phyloP scores from a whole-genome alignment of 2,329 filamentous ascomycete genomes.

The Fusarium buharicum region DNA sequence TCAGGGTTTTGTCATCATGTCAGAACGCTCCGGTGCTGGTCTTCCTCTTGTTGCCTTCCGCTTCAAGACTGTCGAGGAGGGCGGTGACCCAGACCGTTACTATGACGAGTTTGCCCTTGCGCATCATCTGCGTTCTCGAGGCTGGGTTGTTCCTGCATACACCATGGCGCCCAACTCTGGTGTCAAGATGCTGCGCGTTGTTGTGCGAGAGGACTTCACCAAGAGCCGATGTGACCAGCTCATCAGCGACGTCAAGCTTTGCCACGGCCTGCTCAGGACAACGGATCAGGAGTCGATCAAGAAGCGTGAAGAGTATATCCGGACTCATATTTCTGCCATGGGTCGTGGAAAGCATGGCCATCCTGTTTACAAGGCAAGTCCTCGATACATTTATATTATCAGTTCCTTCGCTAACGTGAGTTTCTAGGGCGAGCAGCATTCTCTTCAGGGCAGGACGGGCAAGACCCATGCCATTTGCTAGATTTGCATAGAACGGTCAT shows the following conservation, averaged over 20 bases:
- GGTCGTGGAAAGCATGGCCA: conserved; percentile 65
- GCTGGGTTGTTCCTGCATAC: conserved; percentile 95
- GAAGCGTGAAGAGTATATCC: conserved; percentile 74
- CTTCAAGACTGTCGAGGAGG: conserved; percentile 66
- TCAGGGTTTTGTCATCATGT: conserved; percentile 89
- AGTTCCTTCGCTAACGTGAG: conserved; percentile 2
- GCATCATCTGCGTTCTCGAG: conserved; percentile 84
- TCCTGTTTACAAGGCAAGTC: conserved; percentile 58
- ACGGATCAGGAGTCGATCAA: conserved; percentile 79
- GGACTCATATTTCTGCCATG: conserved; percentile 63
- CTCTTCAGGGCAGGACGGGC: conserved; percentile 86
- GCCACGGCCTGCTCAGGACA: conserved; percentile 73
- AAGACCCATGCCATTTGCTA: conserved; percentile 92
- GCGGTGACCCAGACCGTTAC: conserved; percentile 61
- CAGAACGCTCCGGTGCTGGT: conserved; percentile 77
- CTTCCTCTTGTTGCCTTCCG: conserved; percentile 93
- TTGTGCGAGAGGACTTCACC: conserved; percentile 92
- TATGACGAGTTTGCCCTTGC: conserved; percentile 84
- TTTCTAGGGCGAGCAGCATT: conserved; percentile 78
- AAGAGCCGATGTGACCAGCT: conserved; percentile 83
- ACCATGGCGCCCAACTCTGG: conserved; percentile 93
- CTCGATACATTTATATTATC: not conserved
- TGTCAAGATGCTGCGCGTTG: conserved; percentile 91
- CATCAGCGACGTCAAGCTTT: conserved; percentile 81
- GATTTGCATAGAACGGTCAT: conserved; percentile 24